phyloP scores from a whole-genome alignment of 2,329 filamentous ascomycete species.

The Alternaria sp. region DNA sequence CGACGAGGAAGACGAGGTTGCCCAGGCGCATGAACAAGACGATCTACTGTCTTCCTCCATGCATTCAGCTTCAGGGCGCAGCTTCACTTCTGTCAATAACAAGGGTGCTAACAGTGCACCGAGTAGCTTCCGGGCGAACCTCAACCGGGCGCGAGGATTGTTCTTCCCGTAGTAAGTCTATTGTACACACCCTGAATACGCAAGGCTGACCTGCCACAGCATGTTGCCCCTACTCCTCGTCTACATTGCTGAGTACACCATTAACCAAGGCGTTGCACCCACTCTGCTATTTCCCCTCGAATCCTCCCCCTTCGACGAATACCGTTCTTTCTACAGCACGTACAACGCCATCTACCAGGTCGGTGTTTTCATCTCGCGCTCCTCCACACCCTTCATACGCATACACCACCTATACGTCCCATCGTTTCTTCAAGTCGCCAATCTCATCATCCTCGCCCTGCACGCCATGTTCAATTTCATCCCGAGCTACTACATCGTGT shows the following conservation, averaged over 20 bases:
- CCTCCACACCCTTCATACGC: slow-evolving; percentile 86
- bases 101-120: slow-evolving; percentile 27
- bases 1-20: slow-evolving; percentile 30
- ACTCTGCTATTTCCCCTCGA: slow-evolving; percentile 86
- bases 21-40: slow-evolving; percentile 38
- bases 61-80: slow-evolving; percentile 43
- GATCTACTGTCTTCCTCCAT: slow-evolving; percentile 48
- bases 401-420: slow-evolving; percentile 84
- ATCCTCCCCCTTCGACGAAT: slow-evolving; percentile 79
- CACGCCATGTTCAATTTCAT: slow-evolving; percentile 72
- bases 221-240: slow-evolving; percentile 94
- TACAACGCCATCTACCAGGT: slow-evolving; percentile 96
- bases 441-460: slow-evolving; percentile 75
- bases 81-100: slow-evolving; percentile 28
- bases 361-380: slow-evolving; percentile 93
- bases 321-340: slow-evolving; percentile 90
- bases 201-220: slow-evolving; percentile 46
- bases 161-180: slow-evolving; percentile 73
- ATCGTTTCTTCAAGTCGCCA: slow-evolving; percentile 81
- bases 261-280: slow-evolving; percentile 93
- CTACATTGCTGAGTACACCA: slow-evolving; percentile 95
- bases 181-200: background rate
- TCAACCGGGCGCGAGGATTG: slow-evolving; percentile 73
- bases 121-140: slow-evolving; percentile 57
- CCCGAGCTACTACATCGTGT: slow-evolving; percentile 72